These are phyloP conservation scores for Hypoxylon fragiforme DNA, from an alignment of 495 filamentous ascomycete genomes.

Conservation along the genomic window DNA sequence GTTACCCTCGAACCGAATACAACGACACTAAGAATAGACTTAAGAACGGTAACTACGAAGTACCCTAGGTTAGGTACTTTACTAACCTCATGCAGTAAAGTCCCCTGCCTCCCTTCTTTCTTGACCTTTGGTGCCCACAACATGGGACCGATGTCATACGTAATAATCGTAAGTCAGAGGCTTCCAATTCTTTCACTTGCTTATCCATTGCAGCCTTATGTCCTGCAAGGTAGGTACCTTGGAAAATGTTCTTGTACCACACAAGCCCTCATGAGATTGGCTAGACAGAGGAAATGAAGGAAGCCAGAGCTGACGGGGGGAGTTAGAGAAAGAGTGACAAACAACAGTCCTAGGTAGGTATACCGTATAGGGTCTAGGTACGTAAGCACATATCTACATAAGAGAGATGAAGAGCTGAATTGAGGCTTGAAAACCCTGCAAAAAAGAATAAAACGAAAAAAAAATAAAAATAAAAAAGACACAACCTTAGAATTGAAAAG, in stretches of 20 bases:
- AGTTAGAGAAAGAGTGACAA: too few species aligned
- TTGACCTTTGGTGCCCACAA: background rate
- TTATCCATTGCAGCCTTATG: conserved; percentile 27
- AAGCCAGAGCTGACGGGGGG: conserved; percentile 8
- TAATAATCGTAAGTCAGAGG: background rate
- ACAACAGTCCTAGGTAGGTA: too few species aligned
- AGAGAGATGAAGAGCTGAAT: conserved; percentile 2
- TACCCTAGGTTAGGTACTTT: background rate
- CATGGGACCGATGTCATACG: too few species aligned
- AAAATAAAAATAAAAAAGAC: too few species aligned
- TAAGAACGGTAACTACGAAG: background rate
- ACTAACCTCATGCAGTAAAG: background rate
- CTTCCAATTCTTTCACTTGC: background rate
- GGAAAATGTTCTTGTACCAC: conserved; percentile 13
- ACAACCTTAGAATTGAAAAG: too few species aligned
- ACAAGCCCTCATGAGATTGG: conserved; percentile 23
- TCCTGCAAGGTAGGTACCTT: conserved; percentile 36
- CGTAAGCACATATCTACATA: conserved; percentile 5
- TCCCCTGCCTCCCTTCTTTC: background rate
- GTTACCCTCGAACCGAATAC: too few species aligned
- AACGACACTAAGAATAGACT: background rate
- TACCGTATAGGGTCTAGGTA: too few species aligned
- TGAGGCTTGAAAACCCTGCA: conserved; percentile 26
- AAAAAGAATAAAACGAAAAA: too few species aligned
- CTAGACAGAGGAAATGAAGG: conserved; percentile 9